These are phyloP conservation scores for Saccharomycopsis malanga DNA, from an alignment of 805 yeast genomes.

Conservation along the genomic window DNA sequence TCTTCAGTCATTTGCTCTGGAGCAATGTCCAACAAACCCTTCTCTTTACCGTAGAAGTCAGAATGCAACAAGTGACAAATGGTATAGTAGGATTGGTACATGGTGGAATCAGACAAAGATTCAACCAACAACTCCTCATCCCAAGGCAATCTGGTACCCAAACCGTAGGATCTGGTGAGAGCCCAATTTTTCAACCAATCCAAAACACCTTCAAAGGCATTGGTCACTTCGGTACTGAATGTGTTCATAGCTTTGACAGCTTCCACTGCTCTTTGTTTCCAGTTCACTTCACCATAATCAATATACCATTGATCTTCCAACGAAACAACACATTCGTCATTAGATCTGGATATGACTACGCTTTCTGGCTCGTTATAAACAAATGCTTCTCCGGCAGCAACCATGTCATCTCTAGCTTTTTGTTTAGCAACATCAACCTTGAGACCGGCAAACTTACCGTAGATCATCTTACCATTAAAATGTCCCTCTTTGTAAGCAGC, in stretches of 20 bases:
- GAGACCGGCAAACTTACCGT: slow-evolving; percentile 81
- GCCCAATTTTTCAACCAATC: slow-evolving; percentile 99
- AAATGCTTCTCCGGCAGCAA: slow-evolving; percentile 73
- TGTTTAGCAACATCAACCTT: slow-evolving; percentile 89
- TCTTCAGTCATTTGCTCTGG: slow-evolving; percentile 88
- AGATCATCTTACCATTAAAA: slow-evolving; percentile 76
- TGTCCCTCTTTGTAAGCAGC: slow-evolving; percentile 93
- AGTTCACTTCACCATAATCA: slow-evolving; percentile 90
- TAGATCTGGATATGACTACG: slow-evolving; percentile 85
- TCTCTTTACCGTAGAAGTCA: slow-evolving; percentile 73
- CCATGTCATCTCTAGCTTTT: slow-evolving; percentile 74
- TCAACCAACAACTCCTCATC: slow-evolving; percentile 90
- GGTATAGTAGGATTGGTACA: slow-evolving; percentile 93
- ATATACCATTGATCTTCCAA: slow-evolving; percentile 98
- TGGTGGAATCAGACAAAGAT: slow-evolving; percentile 91
- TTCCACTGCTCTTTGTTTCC: slow-evolving; percentile 79
- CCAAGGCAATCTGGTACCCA: slow-evolving; percentile 96
- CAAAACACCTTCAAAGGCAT: slow-evolving; percentile 89
- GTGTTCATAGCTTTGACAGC: slow-evolving; percentile 72
- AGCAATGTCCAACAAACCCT: slow-evolving; percentile 66
- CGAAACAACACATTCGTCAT: slow-evolving; percentile 94
- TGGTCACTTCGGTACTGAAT: slow-evolving; percentile 73
- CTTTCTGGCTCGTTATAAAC: slow-evolving; percentile 93
- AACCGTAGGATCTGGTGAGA: slow-evolving; percentile 90
- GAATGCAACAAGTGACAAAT: slow-evolving; percentile 78